phyloP scores from a whole-genome alignment of 495 filamentous ascomycete species.

The Xylaria scruposa region DNA sequence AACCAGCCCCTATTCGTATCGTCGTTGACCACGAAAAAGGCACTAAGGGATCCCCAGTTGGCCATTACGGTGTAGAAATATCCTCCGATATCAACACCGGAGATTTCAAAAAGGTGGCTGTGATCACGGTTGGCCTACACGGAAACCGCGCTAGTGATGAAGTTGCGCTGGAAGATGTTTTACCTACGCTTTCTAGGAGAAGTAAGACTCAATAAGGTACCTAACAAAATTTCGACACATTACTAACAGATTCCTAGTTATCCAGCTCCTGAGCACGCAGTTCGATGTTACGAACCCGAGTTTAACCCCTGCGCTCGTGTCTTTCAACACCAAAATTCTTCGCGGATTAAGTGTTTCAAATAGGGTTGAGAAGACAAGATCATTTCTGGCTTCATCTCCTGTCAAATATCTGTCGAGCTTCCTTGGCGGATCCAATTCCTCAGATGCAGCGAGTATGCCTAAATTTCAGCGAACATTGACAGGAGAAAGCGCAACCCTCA shows the following conservation, averaged over 20 bases:
- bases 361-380: conserved; percentile 65
- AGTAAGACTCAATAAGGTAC: conserved; percentile 51
- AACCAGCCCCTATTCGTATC: conserved; percentile 65
- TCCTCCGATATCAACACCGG: conserved; percentile 59
- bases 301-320: conserved; percentile 68
- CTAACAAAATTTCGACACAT: background rate
- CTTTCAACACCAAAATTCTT: conserved; percentile 75
- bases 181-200: conserved; percentile 71
- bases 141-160: conserved; percentile 70
- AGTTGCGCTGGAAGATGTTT: conserved; percentile 68
- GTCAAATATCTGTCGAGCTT: conserved; percentile 90
- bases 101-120: conserved; percentile 49
- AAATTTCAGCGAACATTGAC: conserved; percentile 49
- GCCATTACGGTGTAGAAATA: conserved; percentile 73
- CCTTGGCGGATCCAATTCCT: conserved; percentile 45
- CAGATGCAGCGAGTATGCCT: conserved; percentile 50
- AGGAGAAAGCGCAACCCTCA: conserved; percentile 40
- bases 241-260: conserved; percentile 52
- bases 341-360: conserved; percentile 69
- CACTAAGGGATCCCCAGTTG: conserved; percentile 63
- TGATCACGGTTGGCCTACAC: conserved; percentile 68
- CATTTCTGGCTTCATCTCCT: conserved; percentile 78
- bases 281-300: conserved; percentile 70
- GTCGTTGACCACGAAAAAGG: conserved; percentile 66
- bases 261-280: conserved; percentile 70